These are phyloP conservation scores for Boehmeria nivea DNA, from an alignment of 306 rosid genomes.

Conservation along the genomic window DNA sequence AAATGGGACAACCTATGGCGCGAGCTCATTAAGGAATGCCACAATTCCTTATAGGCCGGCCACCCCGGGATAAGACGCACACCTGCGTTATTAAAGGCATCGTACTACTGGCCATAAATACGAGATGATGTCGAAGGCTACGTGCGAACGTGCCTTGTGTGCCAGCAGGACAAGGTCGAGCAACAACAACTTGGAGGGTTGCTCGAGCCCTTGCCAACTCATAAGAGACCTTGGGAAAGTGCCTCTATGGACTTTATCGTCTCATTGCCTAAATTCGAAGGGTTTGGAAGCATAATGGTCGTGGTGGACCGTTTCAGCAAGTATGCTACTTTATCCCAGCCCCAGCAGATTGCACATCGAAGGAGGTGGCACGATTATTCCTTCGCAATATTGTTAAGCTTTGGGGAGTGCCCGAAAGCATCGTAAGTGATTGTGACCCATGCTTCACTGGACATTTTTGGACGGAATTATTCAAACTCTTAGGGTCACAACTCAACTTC, in stretches of 20 bases:
- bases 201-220: not conserved
- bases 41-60: not conserved
- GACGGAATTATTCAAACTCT: no score
- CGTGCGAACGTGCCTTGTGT: not conserved
- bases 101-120: not conserved
- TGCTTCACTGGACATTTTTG: not conserved
- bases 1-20: not conserved
- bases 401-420: not conserved
- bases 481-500: no score
- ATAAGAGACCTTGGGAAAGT: not conserved
- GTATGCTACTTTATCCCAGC: not conserved
- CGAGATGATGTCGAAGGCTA: not conserved
- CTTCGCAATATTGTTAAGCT: not conserved
- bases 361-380: not conserved
- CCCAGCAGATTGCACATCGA: not conserved
- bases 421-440: not conserved
- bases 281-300: no score
- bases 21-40: not conserved
- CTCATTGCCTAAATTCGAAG: not conserved
- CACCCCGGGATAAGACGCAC: not conserved
- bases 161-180: not conserved
- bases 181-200: not conserved
- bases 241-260: constrained; percentile 1
- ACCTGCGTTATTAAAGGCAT: not conserved
- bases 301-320: not conserved